A percentile compares a stretch with the other conserved stretches of the same genome.
Conservation (phyloP, 495 filamentous ascomycete species). For the Cenococcum geophilum region DNA sequence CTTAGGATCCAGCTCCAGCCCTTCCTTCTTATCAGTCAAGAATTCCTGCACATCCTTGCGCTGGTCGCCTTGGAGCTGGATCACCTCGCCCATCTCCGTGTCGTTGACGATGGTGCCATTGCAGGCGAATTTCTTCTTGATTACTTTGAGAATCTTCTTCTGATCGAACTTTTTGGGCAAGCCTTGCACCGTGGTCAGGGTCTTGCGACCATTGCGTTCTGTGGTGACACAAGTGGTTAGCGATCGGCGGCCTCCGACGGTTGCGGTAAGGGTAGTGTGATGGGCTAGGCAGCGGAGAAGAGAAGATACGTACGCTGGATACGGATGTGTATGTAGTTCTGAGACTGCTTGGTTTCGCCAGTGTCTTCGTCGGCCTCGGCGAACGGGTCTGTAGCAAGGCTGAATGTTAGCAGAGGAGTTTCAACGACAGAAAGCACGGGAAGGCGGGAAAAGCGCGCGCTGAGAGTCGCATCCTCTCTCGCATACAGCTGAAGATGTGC, state of each 20-base stretch:
- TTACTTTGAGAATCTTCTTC: constrained; percentile 99
- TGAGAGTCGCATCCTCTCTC: not conserved
- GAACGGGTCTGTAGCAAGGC: constrained; percentile 79
- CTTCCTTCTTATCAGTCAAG: constrained; percentile 88
- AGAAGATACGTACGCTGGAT: constrained; percentile 82
- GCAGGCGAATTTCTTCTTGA: constrained; percentile 99
- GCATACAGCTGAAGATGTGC: not conserved
- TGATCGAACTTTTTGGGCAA: constrained; percentile 96
- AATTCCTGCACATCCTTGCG: constrained; percentile 98
- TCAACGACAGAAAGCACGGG: not conserved
- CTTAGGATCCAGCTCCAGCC: constrained; percentile 85
- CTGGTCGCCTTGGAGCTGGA: constrained; percentile 98
- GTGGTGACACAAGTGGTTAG: constrained; percentile 8
- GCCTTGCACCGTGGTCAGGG: constrained; percentile 98
- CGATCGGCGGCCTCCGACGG: constrained; percentile 15
- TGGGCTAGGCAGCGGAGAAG: not conserved
- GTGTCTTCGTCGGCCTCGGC: constrained; percentile 99
- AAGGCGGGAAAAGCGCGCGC: not conserved
- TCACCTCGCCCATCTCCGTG: constrained; percentile 98
- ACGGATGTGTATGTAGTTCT: constrained; percentile 99
- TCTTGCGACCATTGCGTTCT: constrained; percentile 99
- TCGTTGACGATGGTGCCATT: constrained; percentile 99
- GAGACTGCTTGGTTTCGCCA: constrained; percentile 84
- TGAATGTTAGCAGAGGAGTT: constrained; percentile 15
- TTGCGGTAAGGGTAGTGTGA: not conserved